Percentiles rank a stretch among this genome's conserved stretches.
phyloP scores from a whole-genome alignment of 805 yeast species.

The Sungouiozyma intestinalis region DNA sequence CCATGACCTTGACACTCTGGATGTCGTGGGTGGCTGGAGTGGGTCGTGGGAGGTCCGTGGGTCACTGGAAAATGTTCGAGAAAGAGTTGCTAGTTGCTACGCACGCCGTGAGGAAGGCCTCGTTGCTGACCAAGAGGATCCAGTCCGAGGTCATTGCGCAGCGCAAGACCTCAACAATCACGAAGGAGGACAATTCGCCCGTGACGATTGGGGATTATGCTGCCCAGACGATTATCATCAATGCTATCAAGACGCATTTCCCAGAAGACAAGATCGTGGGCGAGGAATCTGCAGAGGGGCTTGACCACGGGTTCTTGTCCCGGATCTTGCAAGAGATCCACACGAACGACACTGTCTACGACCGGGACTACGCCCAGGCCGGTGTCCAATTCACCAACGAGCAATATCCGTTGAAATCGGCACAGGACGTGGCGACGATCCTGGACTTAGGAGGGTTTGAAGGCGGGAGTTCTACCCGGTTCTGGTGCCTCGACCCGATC shows the following conservation, averaged over 20 bases:
- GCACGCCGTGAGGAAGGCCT: constrained; percentile 83
- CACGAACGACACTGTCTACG: constrained; percentile 40
- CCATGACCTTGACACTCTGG: neutral
- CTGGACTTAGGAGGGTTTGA: constrained; percentile 72
- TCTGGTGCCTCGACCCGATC: constrained; percentile 97
- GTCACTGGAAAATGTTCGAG: constrained; percentile 29
- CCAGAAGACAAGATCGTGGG: constrained; percentile 85
- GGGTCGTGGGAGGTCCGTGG: neutral
- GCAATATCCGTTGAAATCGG: constrained; percentile 29
- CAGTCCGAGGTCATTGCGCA: constrained; percentile 44
- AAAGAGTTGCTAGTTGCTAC: constrained; percentile 74
- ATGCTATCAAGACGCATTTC: constrained; percentile 68
- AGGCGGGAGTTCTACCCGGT: constrained; percentile 73
- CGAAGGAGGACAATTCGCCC: constrained; percentile 84
- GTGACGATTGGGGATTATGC: constrained; percentile 96
- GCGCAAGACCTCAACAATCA: constrained; percentile 45
- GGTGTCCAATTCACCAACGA: constrained; percentile 10
- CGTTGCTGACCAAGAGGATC: constrained; percentile 56
- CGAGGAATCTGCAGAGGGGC: constrained; percentile 76
- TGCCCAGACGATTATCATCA: constrained; percentile 86
- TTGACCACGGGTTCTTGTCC: constrained; percentile 39
- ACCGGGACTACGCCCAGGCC: constrained; percentile 17
- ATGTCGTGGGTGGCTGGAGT: neutral
- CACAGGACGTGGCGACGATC: constrained; percentile 45
- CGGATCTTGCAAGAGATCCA: constrained; percentile 52